These are phyloP conservation scores for Fusarium fujikuroi DNA, from an alignment of 2,329 filamentous ascomycete species.

Conservation along the genomic window DNA sequence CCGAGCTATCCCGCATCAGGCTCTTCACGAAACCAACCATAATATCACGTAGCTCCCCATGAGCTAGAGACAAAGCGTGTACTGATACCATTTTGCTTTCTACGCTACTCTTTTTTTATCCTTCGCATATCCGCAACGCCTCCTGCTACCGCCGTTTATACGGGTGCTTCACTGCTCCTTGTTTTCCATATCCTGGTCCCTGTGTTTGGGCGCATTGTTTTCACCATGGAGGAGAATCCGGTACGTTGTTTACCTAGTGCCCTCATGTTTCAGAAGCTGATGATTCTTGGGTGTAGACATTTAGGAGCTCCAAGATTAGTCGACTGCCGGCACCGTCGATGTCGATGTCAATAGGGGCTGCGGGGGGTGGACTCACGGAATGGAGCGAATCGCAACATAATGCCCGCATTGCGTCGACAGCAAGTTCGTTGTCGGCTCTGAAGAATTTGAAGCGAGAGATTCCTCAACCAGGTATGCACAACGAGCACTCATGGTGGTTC, in stretches of 20 bases:
- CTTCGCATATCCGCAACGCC: constrained; percentile 38
- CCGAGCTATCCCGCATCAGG: constrained; percentile 39
- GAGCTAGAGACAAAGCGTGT: constrained; percentile 13
- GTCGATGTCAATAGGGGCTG: constrained; percentile 38
- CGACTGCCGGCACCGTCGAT: constrained; percentile 46
- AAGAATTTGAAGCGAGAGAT: constrained; percentile 64
- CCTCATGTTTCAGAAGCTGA: not conserved
- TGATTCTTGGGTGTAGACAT: constrained; percentile 33
- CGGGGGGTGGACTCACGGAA: constrained; percentile 60
- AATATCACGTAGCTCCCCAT: constrained; percentile 41
- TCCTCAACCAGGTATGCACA: constrained; percentile 55
- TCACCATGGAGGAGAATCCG: constrained; percentile 50
- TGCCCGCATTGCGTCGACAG: constrained; percentile 58
- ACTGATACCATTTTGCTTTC: constrained; percentile 13
- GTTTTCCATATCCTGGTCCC: constrained; percentile 47
- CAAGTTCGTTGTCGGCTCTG: constrained; percentile 52
- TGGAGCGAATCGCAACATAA: constrained; percentile 71
- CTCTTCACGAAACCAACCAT: constrained; percentile 33
- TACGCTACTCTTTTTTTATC: constrained; percentile 1
- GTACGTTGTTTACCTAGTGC: constrained; percentile 34
- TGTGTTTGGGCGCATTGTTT: constrained; percentile 32
- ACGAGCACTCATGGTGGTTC: not conserved
- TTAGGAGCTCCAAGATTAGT: constrained; percentile 48
- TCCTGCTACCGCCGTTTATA: constrained; percentile 36
- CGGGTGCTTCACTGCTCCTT: constrained; percentile 52